Evolutionary conservation across 202 grass and related monocot species (phyloP).

Genomic region (Saccharum hybrid): DNA sequence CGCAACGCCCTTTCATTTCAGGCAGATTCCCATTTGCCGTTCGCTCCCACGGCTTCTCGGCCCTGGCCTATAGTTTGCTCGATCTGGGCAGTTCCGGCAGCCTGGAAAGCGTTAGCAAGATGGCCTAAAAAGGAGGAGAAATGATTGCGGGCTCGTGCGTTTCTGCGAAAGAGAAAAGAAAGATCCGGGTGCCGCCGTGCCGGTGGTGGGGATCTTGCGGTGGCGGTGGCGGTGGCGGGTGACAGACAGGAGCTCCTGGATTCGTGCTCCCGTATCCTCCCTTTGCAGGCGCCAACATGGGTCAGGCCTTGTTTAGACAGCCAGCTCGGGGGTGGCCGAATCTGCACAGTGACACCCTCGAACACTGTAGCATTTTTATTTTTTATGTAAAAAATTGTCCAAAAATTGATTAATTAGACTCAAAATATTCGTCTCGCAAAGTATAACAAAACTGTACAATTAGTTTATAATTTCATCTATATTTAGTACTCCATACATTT

Average conservation of each 20-base stretch:
- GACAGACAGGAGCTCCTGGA: constrained; percentile 42
- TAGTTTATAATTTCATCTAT: no score
- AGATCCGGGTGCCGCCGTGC: not conserved
- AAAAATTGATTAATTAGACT: no score
- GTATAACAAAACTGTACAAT: no score
- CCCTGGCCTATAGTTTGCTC: not conserved
- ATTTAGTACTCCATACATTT: no score
- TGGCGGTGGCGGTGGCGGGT: not conserved
- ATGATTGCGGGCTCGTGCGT: not conserved
- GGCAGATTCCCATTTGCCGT: not conserved
- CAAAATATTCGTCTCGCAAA: no score
- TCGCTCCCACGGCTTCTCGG: not conserved
- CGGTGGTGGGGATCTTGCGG: no score
- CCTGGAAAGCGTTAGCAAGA: not conserved
- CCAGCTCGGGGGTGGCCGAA: no score
- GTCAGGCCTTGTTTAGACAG: no score
- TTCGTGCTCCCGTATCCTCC: constrained; percentile 25
- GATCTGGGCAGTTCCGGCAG: not conserved
- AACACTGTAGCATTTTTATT: no score
- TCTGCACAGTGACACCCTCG: no score
- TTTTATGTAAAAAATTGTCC: no score
- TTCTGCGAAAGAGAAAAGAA: not conserved
- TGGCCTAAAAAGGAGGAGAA: not conserved
- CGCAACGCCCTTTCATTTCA: no score
- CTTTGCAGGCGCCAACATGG: constrained; percentile 28